Base-by-base conservation (phyloP, 176 grass and related monocot genomes). In the Bothriochloa decipiens region DNA sequence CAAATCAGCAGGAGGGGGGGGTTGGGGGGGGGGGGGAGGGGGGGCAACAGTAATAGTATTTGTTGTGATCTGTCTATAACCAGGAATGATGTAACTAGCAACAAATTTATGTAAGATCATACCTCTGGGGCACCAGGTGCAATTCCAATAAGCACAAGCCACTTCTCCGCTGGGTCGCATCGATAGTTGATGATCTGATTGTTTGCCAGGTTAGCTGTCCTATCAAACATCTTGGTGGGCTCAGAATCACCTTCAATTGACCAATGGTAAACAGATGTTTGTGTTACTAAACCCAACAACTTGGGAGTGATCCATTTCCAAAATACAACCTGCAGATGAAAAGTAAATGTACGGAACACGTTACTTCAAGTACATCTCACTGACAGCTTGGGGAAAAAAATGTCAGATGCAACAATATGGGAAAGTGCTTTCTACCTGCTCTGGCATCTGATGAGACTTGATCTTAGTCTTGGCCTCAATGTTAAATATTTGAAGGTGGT, bases 261-360 rank as follows among this genome's bases (percentile, higher is more conserved):
- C 92, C 95, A 98, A 78, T 98, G 95, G 86, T 98, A 98, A 60
- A 98, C 95, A 3, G 92, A 87, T n/a, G 84, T 73, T 83, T 94
- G 92, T 83, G 92, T 94, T 61, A 90, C 89, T 35, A 94, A 65
- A 60, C 92, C 92, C 84, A 94, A 58, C 85, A 92, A 65, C 64
- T 92, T 94, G 39, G 92, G 92, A 58, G 91, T 92, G 70, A 98
- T 93, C 95, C 95, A 98, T 88, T 98, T 98, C 95, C 95, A 98
- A 70, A 98, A 98, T n/a, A 92, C 92, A 65, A 98, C 95, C 95
- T 97, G 68, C 12, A 77, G 68, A 83, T 65, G 36, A 26, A 36
- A 49, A 76, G 60, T 17, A 10, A 50, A 23, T 7, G 6, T 25
- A 27, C 3, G 14, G 8, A 53, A 17, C 7, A 22, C 0, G 25